A percentile compares a stretch with the other conserved stretches of the same genome.
Conservation (phyloP, 805 yeast genomes). For the Cyberlindnera maritima region DNA sequence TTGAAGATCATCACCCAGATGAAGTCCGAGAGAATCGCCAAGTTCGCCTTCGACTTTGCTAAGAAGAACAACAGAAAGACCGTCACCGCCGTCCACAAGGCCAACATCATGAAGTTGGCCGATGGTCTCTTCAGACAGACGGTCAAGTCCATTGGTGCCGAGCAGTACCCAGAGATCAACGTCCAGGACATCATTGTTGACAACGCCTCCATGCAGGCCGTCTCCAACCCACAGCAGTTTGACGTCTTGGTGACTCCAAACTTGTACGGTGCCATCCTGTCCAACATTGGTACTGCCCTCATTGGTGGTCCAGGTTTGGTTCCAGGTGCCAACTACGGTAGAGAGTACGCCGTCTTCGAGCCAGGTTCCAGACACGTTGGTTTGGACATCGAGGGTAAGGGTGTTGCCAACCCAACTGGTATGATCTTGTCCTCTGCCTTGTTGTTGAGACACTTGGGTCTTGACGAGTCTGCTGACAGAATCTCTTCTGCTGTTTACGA, state of each 20-base stretch:
- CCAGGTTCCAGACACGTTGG: slow-evolving; percentile 99
- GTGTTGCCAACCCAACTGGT: slow-evolving; percentile 97
- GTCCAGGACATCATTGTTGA: slow-evolving; percentile 95
- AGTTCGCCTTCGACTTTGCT: slow-evolving; percentile 96
- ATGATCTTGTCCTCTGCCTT: slow-evolving; percentile 89
- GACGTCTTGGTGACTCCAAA: slow-evolving; percentile 98
- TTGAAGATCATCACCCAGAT: slow-evolving; percentile 90
- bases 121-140: slow-evolving; percentile 97
- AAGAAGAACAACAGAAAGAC: slow-evolving; percentile 84
- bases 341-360: slow-evolving; percentile 96
- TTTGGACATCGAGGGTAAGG: slow-evolving; percentile 90
- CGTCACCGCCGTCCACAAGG: slow-evolving; percentile 98
- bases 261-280: slow-evolving; percentile 94
- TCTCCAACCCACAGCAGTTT: slow-evolving; percentile 95
- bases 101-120: slow-evolving; percentile 97
- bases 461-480: slow-evolving; percentile 78
- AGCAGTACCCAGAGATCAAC: slow-evolving; percentile 79
- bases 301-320: slow-evolving; percentile 98
- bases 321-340: slow-evolving; percentile 98
- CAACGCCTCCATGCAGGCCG: slow-evolving; percentile 99
- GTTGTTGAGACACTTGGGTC: slow-evolving; percentile 93
- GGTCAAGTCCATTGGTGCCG: slow-evolving; percentile 80
- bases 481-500: slow-evolving; percentile 86
- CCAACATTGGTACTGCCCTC: slow-evolving; percentile 96
- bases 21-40: slow-evolving; percentile 96